phyloP scores from a whole-genome alignment of 2,329 filamentous ascomycete species.

The Calonectria leucothoes region DNA sequence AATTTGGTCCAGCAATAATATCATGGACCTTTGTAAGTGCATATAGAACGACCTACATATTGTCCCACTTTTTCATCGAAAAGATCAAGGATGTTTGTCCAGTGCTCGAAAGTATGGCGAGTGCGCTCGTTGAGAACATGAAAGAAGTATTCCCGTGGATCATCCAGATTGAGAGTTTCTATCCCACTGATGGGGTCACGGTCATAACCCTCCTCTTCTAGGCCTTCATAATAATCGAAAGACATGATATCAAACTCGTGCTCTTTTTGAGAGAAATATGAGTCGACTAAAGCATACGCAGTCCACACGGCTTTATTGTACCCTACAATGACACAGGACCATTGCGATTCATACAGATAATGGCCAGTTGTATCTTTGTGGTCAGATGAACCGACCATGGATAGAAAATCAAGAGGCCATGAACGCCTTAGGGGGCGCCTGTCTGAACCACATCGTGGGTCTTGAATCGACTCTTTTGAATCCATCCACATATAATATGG shows the following conservation, averaged over 20 bases:
- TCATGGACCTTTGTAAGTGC: too few species aligned
- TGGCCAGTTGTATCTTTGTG: too few species aligned
- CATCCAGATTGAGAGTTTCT: not conserved
- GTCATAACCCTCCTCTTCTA: not conserved
- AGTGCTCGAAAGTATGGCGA: not conserved
- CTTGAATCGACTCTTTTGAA: not conserved
- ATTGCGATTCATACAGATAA: not conserved
- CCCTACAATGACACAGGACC: not conserved
- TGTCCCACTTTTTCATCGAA: not conserved
- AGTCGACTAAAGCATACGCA: not conserved
- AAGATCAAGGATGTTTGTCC: not conserved
- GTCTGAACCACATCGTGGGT: not conserved
- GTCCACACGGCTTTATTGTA: not conserved
- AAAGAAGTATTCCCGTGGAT: not conserved
- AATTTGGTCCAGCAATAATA: too few species aligned
- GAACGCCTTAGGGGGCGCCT: not conserved
- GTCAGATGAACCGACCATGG: not conserved
- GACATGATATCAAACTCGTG: not conserved
- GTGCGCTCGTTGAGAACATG: not conserved
- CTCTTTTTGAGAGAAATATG: not conserved
- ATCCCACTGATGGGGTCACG: not conserved
- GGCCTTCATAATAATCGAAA: not conserved
- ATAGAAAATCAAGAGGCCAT: not conserved
- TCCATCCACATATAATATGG: not conserved
- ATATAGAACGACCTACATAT: too few species aligned